Evolutionary conservation across 108 stramenopile genomes (phyloP).

Genomic region (Cyclotella distinguenda): DNA sequence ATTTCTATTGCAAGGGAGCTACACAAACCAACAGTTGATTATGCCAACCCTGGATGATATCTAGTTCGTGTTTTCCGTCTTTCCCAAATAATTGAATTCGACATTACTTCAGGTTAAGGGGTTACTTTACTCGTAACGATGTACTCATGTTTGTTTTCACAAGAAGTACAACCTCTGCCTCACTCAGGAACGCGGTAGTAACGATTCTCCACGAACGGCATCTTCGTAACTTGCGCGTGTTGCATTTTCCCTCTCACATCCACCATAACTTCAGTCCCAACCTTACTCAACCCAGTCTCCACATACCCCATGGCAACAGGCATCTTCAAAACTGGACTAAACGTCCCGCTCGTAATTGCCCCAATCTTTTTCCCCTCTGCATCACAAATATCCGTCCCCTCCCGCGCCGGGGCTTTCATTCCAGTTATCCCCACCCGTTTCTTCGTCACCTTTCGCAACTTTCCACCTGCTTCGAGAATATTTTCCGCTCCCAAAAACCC

Average conservation of each 20-base stretch:
- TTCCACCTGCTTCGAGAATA: constrained; percentile 91
- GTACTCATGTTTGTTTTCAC: not conserved
- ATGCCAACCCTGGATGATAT: constrained; percentile 31
- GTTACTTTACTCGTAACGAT: too few relatives aligned
- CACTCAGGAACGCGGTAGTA: constrained; percentile 90
- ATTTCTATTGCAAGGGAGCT: constrained; percentile 84
- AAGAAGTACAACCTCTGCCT: not conserved
- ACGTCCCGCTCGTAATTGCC: constrained; percentile 93
- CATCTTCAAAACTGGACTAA: constrained; percentile 84
- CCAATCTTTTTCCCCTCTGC: constrained; percentile 88
- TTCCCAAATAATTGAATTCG: not conserved
- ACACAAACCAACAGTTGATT: constrained; percentile 54
- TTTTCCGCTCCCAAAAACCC: constrained; percentile 94
- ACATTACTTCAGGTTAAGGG: not conserved
- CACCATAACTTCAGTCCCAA: constrained; percentile 82
- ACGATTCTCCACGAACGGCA: constrained; percentile 95
- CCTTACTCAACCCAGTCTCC: constrained; percentile 68
- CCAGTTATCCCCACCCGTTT: constrained; percentile 96
- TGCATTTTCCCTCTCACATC: constrained; percentile 94
- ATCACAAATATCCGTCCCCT: constrained; percentile 91
- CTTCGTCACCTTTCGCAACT: constrained; percentile 75
- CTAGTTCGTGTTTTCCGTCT: not conserved
- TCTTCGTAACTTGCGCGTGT: constrained; percentile 85
- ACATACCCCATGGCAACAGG: constrained; percentile 99
- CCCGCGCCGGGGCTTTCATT: constrained; percentile 97